A percentile compares a stretch with the other conserved stretches of the same genome.
phyloP scores from a whole-genome alignment of 2,329 filamentous ascomycete genomes.

The Mycosphaerella sp. region DNA sequence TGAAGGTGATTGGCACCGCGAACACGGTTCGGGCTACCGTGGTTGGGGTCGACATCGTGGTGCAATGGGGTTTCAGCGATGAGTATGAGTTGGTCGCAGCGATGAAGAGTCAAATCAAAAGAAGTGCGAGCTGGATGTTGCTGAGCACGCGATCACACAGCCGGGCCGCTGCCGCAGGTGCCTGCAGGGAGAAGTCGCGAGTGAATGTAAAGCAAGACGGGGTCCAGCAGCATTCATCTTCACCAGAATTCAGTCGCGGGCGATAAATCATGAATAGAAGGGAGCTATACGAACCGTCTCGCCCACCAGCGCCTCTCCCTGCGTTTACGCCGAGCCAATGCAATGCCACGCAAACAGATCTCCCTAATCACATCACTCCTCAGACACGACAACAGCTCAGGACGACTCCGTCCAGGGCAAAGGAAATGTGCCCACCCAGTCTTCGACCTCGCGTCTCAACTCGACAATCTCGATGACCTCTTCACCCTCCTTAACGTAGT shows the following conservation, averaged over 20 bases:
- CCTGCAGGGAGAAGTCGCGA: not conserved
- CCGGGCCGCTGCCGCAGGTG: too few relatives aligned
- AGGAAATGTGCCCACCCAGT: constrained; percentile 69
- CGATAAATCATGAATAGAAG: constrained; percentile 3
- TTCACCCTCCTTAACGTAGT: constrained; percentile 62
- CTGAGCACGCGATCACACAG: too few relatives aligned
- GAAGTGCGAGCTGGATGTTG: too few relatives aligned
- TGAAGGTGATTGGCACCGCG: too few relatives aligned
- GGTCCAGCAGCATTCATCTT: not conserved
- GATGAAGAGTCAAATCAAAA: too few relatives aligned
- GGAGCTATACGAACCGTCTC: constrained; percentile 10
- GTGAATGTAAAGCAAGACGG: constrained; percentile 2
- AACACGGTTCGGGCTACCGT: too few relatives aligned
- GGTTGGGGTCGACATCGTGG: too few relatives aligned
- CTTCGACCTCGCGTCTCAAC: constrained; percentile 65
- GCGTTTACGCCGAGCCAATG: too few relatives aligned
- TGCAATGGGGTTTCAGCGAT: too few relatives aligned
- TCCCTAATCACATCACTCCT: too few relatives aligned
- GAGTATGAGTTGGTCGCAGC: too few relatives aligned
- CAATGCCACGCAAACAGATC: too few relatives aligned
- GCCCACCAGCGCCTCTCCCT: not conserved
- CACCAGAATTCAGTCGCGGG: not conserved
- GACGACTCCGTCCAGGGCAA: constrained; percentile 52
- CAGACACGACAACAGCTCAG: not conserved
- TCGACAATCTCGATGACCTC: constrained; percentile 64